Conservation (phyloP, 129 eudicot species). For the Glebionis coronaria region DNA sequence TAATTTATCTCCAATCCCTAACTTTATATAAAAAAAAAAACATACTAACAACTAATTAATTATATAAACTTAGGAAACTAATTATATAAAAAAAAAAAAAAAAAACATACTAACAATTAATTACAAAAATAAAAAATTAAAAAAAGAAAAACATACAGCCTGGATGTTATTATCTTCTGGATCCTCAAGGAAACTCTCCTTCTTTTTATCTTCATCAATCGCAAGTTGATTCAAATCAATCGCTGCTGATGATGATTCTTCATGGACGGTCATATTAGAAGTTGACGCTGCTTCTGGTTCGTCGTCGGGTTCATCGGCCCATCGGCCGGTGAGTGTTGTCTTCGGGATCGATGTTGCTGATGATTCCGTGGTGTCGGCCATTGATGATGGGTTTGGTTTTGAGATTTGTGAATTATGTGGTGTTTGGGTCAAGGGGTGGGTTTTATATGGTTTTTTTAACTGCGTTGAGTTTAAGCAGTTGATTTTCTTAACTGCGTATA, state of each 20-base stretch:
- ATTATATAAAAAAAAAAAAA: too few species aligned
- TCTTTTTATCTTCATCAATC: constrained; percentile 34
- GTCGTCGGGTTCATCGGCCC: constrained; percentile 57
- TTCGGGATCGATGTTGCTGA: constrained; percentile 11
- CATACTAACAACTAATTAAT: too few species aligned
- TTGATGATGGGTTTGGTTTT: neutral
- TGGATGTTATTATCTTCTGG: constrained; percentile 63
- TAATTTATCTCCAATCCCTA: too few species aligned
- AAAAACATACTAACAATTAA: too few species aligned
- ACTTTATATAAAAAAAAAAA: too few species aligned
- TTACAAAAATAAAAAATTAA: too few species aligned
- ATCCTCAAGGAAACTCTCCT: constrained; percentile 45
- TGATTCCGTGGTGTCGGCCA: constrained; percentile 32
- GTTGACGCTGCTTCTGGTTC: constrained; percentile 27
- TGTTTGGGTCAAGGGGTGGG: neutral
- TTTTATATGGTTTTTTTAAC: neutral
- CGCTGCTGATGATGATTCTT: constrained; percentile 6
- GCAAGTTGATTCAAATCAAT: constrained; percentile 31
- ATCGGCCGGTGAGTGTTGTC: constrained; percentile 30
- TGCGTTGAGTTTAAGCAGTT: too few species aligned
- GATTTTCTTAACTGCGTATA: too few species aligned
- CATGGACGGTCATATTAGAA: constrained; percentile 2
- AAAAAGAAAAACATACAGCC: constrained; percentile 41
- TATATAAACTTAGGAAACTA: too few species aligned
- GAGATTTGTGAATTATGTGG: neutral